These are phyloP conservation scores for Hibiscus syriacus DNA, from an alignment of 345 rosid species.

Conservation along the genomic window DNA sequence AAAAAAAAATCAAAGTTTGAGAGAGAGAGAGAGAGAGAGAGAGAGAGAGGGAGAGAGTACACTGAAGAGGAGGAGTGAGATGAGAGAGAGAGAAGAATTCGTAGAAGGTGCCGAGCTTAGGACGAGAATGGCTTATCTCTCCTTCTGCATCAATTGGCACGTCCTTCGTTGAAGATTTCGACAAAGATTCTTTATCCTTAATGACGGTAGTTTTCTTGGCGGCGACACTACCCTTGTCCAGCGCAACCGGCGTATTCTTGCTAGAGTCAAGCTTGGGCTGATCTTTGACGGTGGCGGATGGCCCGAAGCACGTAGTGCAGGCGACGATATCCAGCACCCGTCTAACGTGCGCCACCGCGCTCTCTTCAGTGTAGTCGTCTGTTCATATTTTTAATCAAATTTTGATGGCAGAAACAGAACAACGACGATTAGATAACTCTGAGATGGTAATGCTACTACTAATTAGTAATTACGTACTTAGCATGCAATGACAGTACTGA, in stretches of 20 bases:
- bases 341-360: constrained; percentile 79
- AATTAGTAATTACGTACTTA: background rate
- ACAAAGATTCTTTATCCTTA: constrained; percentile 19
- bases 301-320: constrained; percentile 77
- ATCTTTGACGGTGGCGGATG: too few species aligned
- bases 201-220: constrained; percentile 29
- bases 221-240: constrained; percentile 29
- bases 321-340: constrained; percentile 82
- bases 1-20: background rate
- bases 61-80: constrained; percentile 83
- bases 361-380: constrained; percentile 85
- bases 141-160: constrained; percentile 55
- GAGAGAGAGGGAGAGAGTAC: too few species aligned
- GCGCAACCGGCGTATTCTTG: constrained; percentile 27
- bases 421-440: background rate
- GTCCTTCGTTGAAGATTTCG: constrained; percentile 35
- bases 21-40: background rate
- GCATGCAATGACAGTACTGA: background rate
- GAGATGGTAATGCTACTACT: too few species aligned
- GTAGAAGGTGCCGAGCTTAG: constrained; percentile 85
- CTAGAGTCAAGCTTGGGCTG: too few species aligned
- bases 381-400: too few species aligned
- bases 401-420: background rate
- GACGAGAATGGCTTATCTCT: constrained; percentile 62
- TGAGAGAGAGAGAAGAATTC: constrained; percentile 95